Base-by-base conservation (phyloP, 306 rosid genomes). In the Sphenostylis stenocarpa region DNA sequence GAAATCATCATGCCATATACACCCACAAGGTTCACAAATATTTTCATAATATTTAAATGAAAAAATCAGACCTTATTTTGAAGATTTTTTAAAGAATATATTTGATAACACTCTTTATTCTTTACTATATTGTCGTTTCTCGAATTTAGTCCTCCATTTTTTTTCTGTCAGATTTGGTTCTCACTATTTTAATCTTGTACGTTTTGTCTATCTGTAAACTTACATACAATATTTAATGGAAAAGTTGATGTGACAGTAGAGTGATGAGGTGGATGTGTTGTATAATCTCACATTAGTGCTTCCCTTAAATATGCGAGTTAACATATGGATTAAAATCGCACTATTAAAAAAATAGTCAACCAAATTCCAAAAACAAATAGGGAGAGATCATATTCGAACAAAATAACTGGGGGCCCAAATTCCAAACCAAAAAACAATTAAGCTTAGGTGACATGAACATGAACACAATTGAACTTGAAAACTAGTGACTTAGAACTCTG, bases 1-100 rank as follows among this genome's bases (percentile, higher is more conserved):
- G 70, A 67, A 72, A 66, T 33, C 70, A 74, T 64, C 57, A 51
- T 8, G 31, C 20, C 58, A 73, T 12, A 17, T 0, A 75, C 10
- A 61, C 34, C 62, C 49, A 48, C 44, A 3, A 29, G 12, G 24
- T n/a, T 61, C 6, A 61, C 23, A 31, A 31, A 7, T 17, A 61
- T 16, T 33, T 60, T 29, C 20, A 20, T 0, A 56, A n/a, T n/a
- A n/a, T n/a, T n/a, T n/a, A n/a, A n/a, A n/a, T n/a, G n/a, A n/a
- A 60, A 57, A 57, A 13, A 5, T 9, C 11, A 2, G 28, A 57
- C 29, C 19, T n/a, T 10, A 12, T 15, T 19, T 7, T 24, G 15
- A 52, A 3, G 6, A 19, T 49, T 70, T 9, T 5, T 29, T 5
- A 70, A 49, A 70, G 28, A 28, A 26, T n/a, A 17, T 6, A 44